A percentile compares a stretch with the other conserved stretches of the same genome.
phyloP scores from a whole-genome alignment of 257 asterid species.

The Fraxinus quadrangulata region DNA sequence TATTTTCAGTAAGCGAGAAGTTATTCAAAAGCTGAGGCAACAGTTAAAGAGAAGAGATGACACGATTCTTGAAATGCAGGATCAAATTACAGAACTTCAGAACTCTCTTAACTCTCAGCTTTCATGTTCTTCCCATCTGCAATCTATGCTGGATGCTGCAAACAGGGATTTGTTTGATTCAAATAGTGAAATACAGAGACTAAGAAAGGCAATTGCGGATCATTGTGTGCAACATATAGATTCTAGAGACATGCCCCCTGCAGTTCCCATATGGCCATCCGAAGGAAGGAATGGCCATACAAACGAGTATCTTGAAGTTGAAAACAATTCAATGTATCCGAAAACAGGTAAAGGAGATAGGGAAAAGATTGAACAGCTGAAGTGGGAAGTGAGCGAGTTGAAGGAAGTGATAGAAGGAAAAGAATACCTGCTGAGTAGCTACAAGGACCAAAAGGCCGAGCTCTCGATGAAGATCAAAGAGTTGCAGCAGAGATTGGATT shows the following conservation, averaged over 20 bases:
- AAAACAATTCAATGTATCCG: conserved; percentile 32
- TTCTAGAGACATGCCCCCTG: conserved; percentile 47
- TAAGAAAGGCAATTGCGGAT: conserved; percentile 83
- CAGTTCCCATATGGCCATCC: conserved; percentile 60
- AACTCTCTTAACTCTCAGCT: conserved; percentile 53
- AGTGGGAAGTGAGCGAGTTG: conserved; percentile 66
- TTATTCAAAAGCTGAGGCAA: conserved; percentile 83
- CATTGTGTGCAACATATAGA: conserved; percentile 60
- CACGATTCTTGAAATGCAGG: conserved; percentile 90
- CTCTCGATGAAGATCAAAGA: conserved; percentile 65
- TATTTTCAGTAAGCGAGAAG: conserved; percentile 82
- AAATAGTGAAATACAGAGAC: conserved; percentile 81
- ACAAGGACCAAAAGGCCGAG: conserved; percentile 85
- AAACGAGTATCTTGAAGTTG: conserved; percentile 55
- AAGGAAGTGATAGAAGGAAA: conserved; percentile 84
- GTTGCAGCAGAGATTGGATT: conserved; percentile 47
- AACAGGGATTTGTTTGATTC: conserved; percentile 77
- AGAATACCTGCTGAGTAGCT: conserved; percentile 76
- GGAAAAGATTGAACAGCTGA: conserved; percentile 72
- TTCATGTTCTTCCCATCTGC: conserved; percentile 73
- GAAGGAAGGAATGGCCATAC: conserved; percentile 47
- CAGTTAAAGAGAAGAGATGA: conserved; percentile 93
- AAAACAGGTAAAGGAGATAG: conserved; percentile 51
- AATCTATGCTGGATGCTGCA: conserved; percentile 68
- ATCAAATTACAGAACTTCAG: conserved; percentile 74